Evolutionary conservation across 768 basidiomycete species (phyloP).

Genomic region (Mycena leptocephala): DNA sequence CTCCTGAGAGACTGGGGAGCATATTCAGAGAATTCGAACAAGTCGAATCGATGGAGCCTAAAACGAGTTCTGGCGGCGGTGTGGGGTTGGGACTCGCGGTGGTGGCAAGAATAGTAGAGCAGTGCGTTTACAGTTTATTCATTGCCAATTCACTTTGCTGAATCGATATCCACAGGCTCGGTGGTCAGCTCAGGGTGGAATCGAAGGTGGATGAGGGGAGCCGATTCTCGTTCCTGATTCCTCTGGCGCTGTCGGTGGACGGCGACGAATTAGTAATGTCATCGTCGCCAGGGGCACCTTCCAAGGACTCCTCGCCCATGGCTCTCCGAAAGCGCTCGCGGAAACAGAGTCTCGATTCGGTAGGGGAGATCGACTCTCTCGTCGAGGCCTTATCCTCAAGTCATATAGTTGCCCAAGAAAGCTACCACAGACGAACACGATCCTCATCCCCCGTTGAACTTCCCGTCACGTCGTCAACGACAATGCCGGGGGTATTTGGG

Average conservation of each 20-base stretch:
- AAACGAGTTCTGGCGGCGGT: conserved; percentile 55
- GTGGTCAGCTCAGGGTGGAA: conserved; percentile 85
- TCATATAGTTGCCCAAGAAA: conserved; percentile 44
- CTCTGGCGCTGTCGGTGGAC: conserved; percentile 64
- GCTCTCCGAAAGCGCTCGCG: conserved; percentile 42
- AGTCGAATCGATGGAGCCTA: conserved; percentile 70
- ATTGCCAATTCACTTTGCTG: not conserved
- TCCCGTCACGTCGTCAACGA: not conserved
- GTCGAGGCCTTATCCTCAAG: conserved; percentile 65
- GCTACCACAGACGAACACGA: not conserved
- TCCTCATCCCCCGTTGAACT: conserved; percentile 12
- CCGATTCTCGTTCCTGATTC: conserved; percentile 81
- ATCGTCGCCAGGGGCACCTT: conserved; percentile 40
- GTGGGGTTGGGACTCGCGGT: conserved; percentile 84
- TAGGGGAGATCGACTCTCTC: conserved; percentile 60
- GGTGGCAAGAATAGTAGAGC: conserved; percentile 86
- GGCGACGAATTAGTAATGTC: conserved; percentile 33
- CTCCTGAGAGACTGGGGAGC: conserved; percentile 74
- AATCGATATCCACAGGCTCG: conserved; percentile 52
- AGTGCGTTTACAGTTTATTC: conserved; percentile 42
- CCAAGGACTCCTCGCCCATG: conserved; percentile 36
- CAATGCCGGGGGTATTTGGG: conserved; percentile 38
- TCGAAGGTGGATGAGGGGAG: conserved; percentile 79
- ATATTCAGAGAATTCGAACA: conserved; percentile 89
- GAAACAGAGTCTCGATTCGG: conserved; percentile 43